Evolutionary conservation across 148 eudicot species (phyloP), one percentile per base, ranked within the genome.

Genomic region (Vaccinium myrtillus): DNA sequence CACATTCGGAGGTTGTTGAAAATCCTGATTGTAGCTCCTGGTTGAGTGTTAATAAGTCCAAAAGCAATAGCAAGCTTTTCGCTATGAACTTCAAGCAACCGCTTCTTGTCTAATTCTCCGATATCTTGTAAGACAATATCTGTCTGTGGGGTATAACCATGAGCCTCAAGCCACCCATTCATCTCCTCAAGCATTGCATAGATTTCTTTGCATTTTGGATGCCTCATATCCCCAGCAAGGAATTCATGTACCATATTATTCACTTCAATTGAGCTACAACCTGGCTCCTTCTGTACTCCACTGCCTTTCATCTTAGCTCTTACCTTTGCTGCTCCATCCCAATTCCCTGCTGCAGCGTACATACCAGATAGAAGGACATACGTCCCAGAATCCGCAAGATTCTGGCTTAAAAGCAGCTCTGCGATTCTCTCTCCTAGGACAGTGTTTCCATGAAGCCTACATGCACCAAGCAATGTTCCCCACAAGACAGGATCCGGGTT

Each of bases 211-310:
- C 93, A 90, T 80, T 89, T 90, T 1, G 94, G 92, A 82, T 95
- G 98, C 82, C 89, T 95, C 86, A 89, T 19, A 82, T 97, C 99
- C 69, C 99, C 99, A 13, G 98, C 98, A 61, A 97, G 86, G 85
- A 97, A 97, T 86, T 97, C 99, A 39, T 95, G 93, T 18, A 95
- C 93, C 84, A 86, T 90, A 83, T 90, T 92, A 48, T 89, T 84
- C n/a, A 97, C 90, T 80, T 94, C 99, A 70, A 95, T 90, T 23
- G 99, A 94, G 88, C 95, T 95, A 87, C 99, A 97, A 65, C 99
- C 99, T 0, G 99, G 98, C 85, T 97, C 99, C 82, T 97, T 97
- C 32, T 84, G 87, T 49, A 94, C 89, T 30, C 98, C 98, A 59
- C 53, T 87, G 6, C 85, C 91, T 85, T 87, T 95, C 98, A 97